Percentiles rank a stretch among this genome's conserved stretches.
phyloP scores from a whole-genome alignment of 805 yeast genomes.

The Ascoidea rubescens region DNA sequence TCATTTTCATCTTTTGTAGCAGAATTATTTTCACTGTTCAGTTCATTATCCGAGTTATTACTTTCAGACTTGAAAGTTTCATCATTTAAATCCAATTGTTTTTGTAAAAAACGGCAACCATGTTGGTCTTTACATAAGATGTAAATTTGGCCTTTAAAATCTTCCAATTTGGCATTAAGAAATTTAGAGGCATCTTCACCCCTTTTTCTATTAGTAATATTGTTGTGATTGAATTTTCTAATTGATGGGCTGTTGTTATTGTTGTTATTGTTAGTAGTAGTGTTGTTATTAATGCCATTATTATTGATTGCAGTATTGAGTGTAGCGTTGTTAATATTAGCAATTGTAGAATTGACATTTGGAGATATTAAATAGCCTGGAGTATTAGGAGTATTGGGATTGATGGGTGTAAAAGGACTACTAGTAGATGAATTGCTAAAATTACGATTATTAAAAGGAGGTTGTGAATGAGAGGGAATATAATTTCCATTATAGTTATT shows the following conservation, averaged over 20 bases:
- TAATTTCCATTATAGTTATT: background rate
- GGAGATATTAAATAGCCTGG: background rate
- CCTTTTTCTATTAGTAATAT: constrained; percentile 1
- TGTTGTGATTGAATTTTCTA: background rate
- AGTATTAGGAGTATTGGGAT: background rate
- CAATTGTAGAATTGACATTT: no score
- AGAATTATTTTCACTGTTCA: background rate
- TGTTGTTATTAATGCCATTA: background rate
- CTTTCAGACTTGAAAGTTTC: constrained; percentile 15
- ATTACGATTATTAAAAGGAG: background rate
- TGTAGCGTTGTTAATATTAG: no score
- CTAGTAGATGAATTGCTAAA: no score
- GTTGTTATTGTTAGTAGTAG: constrained; percentile 1
- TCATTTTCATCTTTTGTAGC: background rate
- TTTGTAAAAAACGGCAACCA: constrained; percentile 87
- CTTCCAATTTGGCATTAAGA: constrained; percentile 51
- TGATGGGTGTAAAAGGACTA: background rate
- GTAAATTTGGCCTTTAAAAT: constrained; percentile 60
- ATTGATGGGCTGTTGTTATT: constrained; percentile 1
- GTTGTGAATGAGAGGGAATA: constrained; percentile 1
- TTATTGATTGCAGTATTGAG: background rate
- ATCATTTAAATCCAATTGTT: constrained; percentile 59
- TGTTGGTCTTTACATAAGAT: constrained; percentile 89
- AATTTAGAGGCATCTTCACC: constrained; percentile 58
- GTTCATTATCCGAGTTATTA: background rate